Conservation (phyloP, 768 basidiomycete species). For the Agaricus subrufescens region DNA sequence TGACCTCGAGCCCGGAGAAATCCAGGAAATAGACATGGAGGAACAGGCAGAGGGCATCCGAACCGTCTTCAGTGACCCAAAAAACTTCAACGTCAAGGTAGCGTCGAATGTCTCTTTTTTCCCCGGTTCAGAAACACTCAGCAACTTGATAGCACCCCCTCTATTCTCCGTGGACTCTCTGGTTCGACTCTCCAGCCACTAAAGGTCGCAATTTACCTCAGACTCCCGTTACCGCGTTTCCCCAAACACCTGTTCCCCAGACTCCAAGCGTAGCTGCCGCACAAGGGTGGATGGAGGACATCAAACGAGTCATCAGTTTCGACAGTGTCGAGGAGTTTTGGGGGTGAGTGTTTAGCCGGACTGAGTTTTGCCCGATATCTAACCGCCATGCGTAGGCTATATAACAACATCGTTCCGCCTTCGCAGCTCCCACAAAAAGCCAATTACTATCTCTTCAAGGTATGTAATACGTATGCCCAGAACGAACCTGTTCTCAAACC, state of each 20-base stretch:
- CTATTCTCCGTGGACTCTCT: conserved; percentile 93
- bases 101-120: not conserved
- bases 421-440: conserved; percentile 91
- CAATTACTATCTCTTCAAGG: conserved; percentile 99
- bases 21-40: conserved; percentile 84
- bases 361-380: conserved; percentile 15
- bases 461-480: conserved; percentile 27
- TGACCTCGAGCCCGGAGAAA: conserved; percentile 71
- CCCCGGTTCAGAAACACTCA: not conserved
- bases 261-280: conserved; percentile 73
- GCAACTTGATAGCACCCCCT: conserved; percentile 70
- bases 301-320: conserved; percentile 93
- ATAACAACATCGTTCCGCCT: conserved; percentile 97
- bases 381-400: conserved; percentile 48
- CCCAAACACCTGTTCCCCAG: conserved; percentile 67
- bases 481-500: not conserved
- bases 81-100: conserved; percentile 96
- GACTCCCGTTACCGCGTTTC: conserved; percentile 74
- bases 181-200: conserved; percentile 94
- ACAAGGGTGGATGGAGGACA: conserved; percentile 98
- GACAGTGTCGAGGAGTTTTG: conserved; percentile 99
- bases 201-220: conserved; percentile 88
- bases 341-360: conserved; percentile 58
- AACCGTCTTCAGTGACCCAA: conserved; percentile 91
- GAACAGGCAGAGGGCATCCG: conserved; percentile 77